Percentiles rank a stretch among this genome's conserved stretches.
phyloP scores from a whole-genome alignment of 768 basidiomycete genomes.

The Suillus decipiens region DNA sequence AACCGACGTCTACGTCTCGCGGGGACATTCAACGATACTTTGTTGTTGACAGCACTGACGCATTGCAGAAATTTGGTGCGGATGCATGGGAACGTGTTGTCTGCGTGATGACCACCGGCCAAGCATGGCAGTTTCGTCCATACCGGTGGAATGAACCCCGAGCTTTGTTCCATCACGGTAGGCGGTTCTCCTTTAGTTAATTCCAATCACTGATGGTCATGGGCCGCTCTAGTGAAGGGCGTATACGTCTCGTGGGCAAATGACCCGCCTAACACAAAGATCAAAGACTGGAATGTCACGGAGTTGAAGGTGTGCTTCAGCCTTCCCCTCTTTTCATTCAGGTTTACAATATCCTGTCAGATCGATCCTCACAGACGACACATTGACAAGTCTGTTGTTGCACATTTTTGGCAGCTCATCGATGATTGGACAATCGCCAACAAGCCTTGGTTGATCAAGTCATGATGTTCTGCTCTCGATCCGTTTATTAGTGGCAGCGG shows the following conservation, averaged over 20 bases:
- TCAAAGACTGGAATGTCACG: conserved; percentile 97
- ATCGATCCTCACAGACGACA: conserved; percentile 90
- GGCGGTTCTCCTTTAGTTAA: conserved; percentile 15
- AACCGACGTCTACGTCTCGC: conserved; percentile 25
- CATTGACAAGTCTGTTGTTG: conserved; percentile 91
- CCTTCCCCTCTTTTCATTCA: not conserved
- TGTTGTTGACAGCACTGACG: conserved; percentile 91
- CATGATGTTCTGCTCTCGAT: conserved; percentile 24
- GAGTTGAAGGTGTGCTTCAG: conserved; percentile 75
- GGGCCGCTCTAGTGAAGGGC: conserved; percentile 72
- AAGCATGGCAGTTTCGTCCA: conserved; percentile 96
- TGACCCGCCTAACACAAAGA: conserved; percentile 84
- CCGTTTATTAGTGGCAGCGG: conserved; percentile 5
- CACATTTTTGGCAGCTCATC: conserved; percentile 92
- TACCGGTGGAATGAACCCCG: conserved; percentile 98
- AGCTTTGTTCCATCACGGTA: conserved; percentile 92
- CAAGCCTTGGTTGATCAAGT: conserved; percentile 73
- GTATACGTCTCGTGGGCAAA: conserved; percentile 94
- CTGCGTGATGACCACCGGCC: conserved; percentile 97
- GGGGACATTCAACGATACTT: conserved; percentile 65
- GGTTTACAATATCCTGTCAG: conserved; percentile 40
- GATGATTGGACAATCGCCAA: conserved; percentile 83
- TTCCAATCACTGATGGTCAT: not conserved
- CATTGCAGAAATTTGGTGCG: conserved; percentile 85
- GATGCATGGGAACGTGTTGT: conserved; percentile 98